Base-by-base conservation (phyloP, 2,329 filamentous ascomycete genomes). In the Tolypocladium sp. region DNA sequence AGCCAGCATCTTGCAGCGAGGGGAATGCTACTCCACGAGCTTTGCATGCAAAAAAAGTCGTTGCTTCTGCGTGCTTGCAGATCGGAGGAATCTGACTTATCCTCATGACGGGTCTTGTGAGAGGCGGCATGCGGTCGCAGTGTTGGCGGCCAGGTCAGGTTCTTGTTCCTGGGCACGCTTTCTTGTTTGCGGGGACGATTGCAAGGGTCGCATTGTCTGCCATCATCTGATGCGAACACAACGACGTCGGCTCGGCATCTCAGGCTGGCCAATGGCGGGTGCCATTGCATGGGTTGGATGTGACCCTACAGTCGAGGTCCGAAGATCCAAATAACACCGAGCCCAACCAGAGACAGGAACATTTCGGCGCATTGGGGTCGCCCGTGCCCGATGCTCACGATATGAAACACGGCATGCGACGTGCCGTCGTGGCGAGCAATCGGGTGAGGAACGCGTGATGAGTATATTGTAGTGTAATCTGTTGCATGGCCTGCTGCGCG, bases 181-280 rank as follows among this genome's bases (percentile, higher is more conserved):
- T 30, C 25, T 38, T 35, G 35, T 55, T n/a, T 40, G 38, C 15
- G 38, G 38, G 20, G 33, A n/a, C 15, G 25, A 38, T 30, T 30
- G 46, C 44, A 25, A 35, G 40, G 52, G 40, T 55, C 22, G 13
- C 20, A 40, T 55, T 27, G 20, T 22, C 42, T 33, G 42, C 27
- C 54, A 38, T 60, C 60, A 61, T 60, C 33, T 58, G 56, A 57
- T 58, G 56, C 42, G 25, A 58, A 54, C 51, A 55, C 25, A 27
- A 52, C 4, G 49, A 6, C 30, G 46, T 17, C 27, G 17, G 17
- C 49, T 52, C 30, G 20, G 35, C 46, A 10, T 30, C 9, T 56
- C 40, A 58, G 55, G 30, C 42, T 35, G 20, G 15, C 44, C 44
- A 57, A 49, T 49, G 51, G 35, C 33, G 40, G 46, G 35, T 38